A percentile compares a stretch with the other conserved stretches of the same genome.
phyloP scores from a whole-genome alignment of 345 rosid genomes.

The Gynandropsis gynandra region DNA sequence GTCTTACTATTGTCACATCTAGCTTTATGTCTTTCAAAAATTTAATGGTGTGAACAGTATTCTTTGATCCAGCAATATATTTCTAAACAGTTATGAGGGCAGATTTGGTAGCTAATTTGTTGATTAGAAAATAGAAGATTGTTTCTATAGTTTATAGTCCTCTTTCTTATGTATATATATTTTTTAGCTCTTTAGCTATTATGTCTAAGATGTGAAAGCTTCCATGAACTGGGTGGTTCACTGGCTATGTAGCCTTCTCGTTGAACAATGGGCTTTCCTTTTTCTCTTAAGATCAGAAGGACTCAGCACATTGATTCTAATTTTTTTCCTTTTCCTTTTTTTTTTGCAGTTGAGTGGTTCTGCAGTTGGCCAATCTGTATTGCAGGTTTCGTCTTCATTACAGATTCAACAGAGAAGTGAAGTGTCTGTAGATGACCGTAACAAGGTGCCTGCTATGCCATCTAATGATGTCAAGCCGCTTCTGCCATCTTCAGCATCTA shows the following conservation, averaged over 20 bases:
- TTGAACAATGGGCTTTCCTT: neutral
- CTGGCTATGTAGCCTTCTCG: neutral
- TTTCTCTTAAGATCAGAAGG: neutral
- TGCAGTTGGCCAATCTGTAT: slow-evolving; percentile 33
- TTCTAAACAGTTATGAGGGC: neutral
- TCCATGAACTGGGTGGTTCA: neutral
- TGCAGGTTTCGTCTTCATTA: slow-evolving; percentile 42
- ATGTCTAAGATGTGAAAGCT: slow-evolving; percentile 13
- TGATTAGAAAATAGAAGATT: slow-evolving; percentile 1
- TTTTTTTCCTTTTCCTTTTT: slow-evolving; percentile 1
- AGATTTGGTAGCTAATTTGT: neutral
- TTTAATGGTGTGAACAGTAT: neutral
- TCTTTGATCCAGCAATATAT: neutral
- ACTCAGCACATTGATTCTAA: slow-evolving; percentile 3
- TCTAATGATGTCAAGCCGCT: slow-evolving; percentile 39
- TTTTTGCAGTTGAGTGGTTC: slow-evolving; percentile 43
- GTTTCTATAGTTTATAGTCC: neutral
- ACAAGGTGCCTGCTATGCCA: slow-evolving; percentile 31
- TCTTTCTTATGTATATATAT: slow-evolving; percentile 13
- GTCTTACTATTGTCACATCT: slow-evolving; percentile 7
- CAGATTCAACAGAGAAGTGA: slow-evolving; percentile 59
- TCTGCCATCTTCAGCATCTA: slow-evolving; percentile 35
- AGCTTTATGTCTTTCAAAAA: neutral
- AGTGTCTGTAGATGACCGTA: slow-evolving; percentile 50
- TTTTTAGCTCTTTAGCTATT: neutral